Base-by-base conservation (phyloP, 2,329 filamentous ascomycete species). In the Talaromyces atroroseus region DNA sequence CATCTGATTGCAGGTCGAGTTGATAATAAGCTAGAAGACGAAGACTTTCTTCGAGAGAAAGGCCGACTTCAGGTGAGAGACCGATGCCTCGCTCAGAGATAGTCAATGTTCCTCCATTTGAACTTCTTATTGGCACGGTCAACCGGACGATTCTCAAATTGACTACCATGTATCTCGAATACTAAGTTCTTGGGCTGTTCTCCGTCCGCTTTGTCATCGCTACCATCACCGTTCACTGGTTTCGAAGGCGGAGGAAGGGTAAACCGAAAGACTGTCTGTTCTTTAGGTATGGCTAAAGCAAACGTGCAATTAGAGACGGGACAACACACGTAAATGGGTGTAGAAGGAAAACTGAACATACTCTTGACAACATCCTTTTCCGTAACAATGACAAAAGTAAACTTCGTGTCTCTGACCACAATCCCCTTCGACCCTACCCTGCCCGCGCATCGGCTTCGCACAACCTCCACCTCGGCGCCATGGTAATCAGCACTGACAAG, bases 81-180 rank as follows among this genome's bases (percentile, higher is more conserved):
- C 20, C 23, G 3, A 20, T 52, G 20, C 45, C 14, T 3, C 29
- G 11, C 44, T 88, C 77, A 95, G 14, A 95, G 71, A 61, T 89
- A 85, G 49, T 85, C 80, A 60, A 91, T 78, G 65, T 89, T 90
- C 68, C 92, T 91, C 68, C 83, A 80, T 74, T 94, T 96, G 74
- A 95, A 95, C 75, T 96, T 97, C 75, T 85, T 90, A 65, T 88
- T 95, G 49, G 91, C 90, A 21, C 94, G 79, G 69, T 97, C 92
- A 16, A 88, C 85, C 2, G 92, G 86, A 11, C 91, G 81, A 62
- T 86, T 84, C 78, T 90, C 84, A 66, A 97, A 92, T 68, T 95
- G 90, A 64, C 90, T 88, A 2, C 94, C 94, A 61, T 92, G 82
- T 1, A 97, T 77, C 70, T 97, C 92, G 65, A 96, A 94, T 0